Evolutionary conservation across 129 eudicot genomes (phyloP), one percentile per base, ranked within the genome.

Genomic region (Smallanthus sonchifolius): DNA sequence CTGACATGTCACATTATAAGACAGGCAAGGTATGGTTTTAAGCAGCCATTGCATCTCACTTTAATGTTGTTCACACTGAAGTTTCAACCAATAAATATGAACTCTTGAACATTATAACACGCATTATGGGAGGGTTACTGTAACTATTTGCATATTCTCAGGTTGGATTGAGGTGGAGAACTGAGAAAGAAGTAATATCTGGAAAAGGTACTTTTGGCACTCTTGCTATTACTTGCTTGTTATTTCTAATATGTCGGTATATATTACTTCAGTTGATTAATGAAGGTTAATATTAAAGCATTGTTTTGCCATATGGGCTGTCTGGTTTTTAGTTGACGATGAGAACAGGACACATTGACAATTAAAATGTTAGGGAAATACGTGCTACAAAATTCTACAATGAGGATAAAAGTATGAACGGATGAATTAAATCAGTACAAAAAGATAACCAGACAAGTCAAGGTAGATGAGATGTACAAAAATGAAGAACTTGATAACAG

Each of bases 81-180:
- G 79, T 40, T 51, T 38, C 13, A 37, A 10, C 13, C 39, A 28
- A 10, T 28, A 30, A 13, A 59, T 7, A 10, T 3, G 5, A 35
- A n/a, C 8, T 42, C 39, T 4, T 66, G 82, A 37, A 60, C 30
- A 7, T 36, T 44, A 14, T 69, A 4, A 56, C 55, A 63, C 61
- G 35, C 45, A 28, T 54, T 40, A 51, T 73, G 13, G 36, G 76
- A n/a, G 49, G 30, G 66, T 17, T 40, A 36, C 24, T 32, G 61
- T 73, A 10, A 64, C 57, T 70, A 0, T 36, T 32, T 70, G 36
- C 20, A 28, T 79, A 32, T 48, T 77, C 20, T 44, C 73, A 93
- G 98, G 87, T 94, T 88, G 98, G 98, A 73, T 79, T 94, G 72
- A 85, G 98, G 77, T 94, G 98, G 98, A 94, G 98, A 85, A 90